Evolutionary conservation across 2,329 filamentous ascomycete species (phyloP).

Genomic region (Cercospora sp.): DNA sequence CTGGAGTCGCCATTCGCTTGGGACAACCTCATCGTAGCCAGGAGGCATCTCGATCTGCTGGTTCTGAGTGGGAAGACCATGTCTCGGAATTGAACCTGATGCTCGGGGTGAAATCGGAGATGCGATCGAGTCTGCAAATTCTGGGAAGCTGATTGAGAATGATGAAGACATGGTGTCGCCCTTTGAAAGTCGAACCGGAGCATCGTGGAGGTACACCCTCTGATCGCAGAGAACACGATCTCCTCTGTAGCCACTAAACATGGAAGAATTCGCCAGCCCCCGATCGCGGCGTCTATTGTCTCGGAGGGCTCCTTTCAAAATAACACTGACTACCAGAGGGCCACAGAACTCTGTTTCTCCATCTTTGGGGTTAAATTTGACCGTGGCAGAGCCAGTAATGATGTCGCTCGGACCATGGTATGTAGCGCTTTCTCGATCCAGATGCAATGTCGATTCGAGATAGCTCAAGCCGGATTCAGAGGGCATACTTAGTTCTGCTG

Average conservation of each 20-base stretch:
- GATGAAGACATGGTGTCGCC: background rate
- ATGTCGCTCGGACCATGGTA: background rate
- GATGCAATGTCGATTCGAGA: background rate
- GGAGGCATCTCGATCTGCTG: background rate
- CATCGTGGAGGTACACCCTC: background rate
- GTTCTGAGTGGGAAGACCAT: background rate
- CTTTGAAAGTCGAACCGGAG: background rate
- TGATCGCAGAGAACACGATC: background rate
- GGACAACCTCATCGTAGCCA: background rate
- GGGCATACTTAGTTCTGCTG: background rate
- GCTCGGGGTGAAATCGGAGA: background rate
- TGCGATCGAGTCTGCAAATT: background rate
- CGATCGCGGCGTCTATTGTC: background rate
- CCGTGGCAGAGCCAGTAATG: background rate
- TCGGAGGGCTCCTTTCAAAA: background rate
- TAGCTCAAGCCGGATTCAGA: background rate
- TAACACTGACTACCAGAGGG: background rate
- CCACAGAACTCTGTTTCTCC: background rate
- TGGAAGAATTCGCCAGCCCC: background rate
- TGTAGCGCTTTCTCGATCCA: background rate
- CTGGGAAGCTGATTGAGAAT: slow-evolving; percentile 3
- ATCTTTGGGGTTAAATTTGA: background rate
- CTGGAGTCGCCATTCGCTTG: background rate
- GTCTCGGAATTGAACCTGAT: background rate
- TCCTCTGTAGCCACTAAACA: background rate